Evolutionary conservation across 225 moss, liverwort and hornwort genomes (phyloP).

Genomic region (Bryoerythrophyllum caledonicum): DNA sequence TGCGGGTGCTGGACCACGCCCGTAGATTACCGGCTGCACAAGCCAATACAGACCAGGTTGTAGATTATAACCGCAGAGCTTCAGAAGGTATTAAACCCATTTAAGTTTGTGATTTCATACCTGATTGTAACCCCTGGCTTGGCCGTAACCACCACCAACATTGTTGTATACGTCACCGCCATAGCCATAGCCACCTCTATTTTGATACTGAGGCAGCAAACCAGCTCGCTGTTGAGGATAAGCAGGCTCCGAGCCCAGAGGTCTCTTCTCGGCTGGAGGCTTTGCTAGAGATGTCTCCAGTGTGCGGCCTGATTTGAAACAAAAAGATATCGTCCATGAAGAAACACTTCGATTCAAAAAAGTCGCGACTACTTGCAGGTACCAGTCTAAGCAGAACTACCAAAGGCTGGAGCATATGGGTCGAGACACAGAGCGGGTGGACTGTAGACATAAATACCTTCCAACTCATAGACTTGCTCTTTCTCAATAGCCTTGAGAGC

Average conservation of each 20-base stretch:
- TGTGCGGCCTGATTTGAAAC: constrained; percentile 63
- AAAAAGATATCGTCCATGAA: constrained; percentile 10
- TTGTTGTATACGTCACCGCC: constrained; percentile 82
- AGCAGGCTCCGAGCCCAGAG: constrained; percentile 78
- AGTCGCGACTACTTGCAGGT: not conserved
- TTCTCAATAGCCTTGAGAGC: constrained; percentile 99
- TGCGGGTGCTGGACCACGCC: constrained; percentile 92
- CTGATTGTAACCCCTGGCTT: constrained; percentile 89
- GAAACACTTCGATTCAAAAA: not conserved
- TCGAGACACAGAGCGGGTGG: constrained; percentile 9
- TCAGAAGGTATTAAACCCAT: not conserved
- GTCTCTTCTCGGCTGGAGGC: constrained; percentile 96
- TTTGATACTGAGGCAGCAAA: constrained; percentile 91
- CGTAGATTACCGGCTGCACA: constrained; percentile 94
- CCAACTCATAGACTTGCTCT: constrained; percentile 91
- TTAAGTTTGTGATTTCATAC: constrained; percentile 33
- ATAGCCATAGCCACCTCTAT: constrained; percentile 81
- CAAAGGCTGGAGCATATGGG: constrained; percentile 13
- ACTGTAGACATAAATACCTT: constrained; percentile 48
- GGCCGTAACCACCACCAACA: constrained; percentile 75
- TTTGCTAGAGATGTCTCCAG: constrained; percentile 97
- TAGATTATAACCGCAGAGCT: not conserved
- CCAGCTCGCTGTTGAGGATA: constrained; percentile 97
- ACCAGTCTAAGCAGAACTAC: not conserved
- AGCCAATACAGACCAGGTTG: constrained; percentile 10